Evolutionary conservation across 2,329 filamentous ascomycete species (phyloP), one percentile per base, ranked within the genome.

Genomic region (Fonsecaea pugnacius): DNA sequence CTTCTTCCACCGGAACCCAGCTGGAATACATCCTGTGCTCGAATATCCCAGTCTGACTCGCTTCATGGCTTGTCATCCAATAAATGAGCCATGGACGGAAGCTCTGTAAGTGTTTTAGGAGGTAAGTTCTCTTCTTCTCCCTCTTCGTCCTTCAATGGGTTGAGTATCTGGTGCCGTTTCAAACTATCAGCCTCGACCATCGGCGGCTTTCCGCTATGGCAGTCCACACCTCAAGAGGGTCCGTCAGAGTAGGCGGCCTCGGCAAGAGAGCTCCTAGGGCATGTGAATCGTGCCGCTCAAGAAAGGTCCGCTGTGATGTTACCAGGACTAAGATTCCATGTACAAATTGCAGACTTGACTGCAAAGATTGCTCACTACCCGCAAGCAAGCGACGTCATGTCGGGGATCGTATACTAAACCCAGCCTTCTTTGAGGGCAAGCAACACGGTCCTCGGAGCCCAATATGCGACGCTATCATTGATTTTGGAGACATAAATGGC

Each of bases 241-340:
- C 52, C 14, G 46, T 32, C 24, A 38, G 50, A 58, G 24, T 43
- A n/a, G 46, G 46, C 16, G 43, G 57, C 10, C 56, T 88, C 60
- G 96, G 96, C 79, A 86, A 92, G 73, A 86, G 93, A 74, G 92
- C 93, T 16, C 91, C 92, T 8, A 90, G 93, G 71, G 93, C 93
- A 16, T 97, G 93, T 76, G 91, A 92, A 67, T 92, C 89, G 71
- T 96, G 93, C 78, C 86, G 93, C 72, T 87, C 90, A 63, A 87
- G 93, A 74, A 97, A 97, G 77, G 93, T 97, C 48, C 87, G 93
- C 62, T 97, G 93, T 80, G 93, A 97, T 80, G 92, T 96, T 63
- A 92, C 95, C 63, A 92, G 96, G 76, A 86, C 87, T 76, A 89
- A 89, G 55, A 89, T 89, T 50, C 91, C 92, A 1, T 96, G 92